Conservation (phyloP, 202 grass and related monocot species). For the Elaeis oleifera region DNA sequence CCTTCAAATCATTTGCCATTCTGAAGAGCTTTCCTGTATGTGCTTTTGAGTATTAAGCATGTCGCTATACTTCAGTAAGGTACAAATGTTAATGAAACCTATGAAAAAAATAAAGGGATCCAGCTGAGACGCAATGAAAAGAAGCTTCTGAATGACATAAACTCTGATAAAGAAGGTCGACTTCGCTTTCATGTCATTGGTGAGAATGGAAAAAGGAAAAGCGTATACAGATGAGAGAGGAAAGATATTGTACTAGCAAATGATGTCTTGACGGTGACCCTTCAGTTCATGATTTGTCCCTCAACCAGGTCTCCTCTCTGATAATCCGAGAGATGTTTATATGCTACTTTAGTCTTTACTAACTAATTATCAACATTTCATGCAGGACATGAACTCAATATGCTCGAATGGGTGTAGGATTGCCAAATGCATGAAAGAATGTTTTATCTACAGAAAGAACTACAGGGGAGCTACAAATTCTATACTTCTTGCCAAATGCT, state of each 20-base stretch:
- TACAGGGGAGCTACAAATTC: slow-evolving; percentile 71
- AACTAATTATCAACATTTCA: not conserved
- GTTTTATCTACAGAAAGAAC: slow-evolving; percentile 74
- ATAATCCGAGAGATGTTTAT: slow-evolving; percentile 10
- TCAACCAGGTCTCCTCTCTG: slow-evolving; percentile 57
- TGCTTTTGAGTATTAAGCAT: slow-evolving; percentile 17
- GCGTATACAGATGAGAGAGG: slow-evolving; percentile 81
- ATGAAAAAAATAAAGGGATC: slow-evolving; percentile 59
- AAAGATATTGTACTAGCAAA: slow-evolving; percentile 88
- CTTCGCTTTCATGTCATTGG: slow-evolving; percentile 65
- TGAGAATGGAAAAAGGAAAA: slow-evolving; percentile 83
- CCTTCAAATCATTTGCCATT: slow-evolving; percentile 67
- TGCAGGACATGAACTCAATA: slow-evolving; percentile 74
- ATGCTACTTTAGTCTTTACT: too few species aligned
- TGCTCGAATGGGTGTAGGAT: slow-evolving; percentile 80
- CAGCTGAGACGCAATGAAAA: slow-evolving; percentile 88
- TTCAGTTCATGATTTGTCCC: slow-evolving; percentile 75
- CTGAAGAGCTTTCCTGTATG: slow-evolving; percentile 88
- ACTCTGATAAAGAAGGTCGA: slow-evolving; percentile 77
- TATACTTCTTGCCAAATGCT: slow-evolving; percentile 73
- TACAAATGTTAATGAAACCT: slow-evolving; percentile 18
- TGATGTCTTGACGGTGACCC: slow-evolving; percentile 85
- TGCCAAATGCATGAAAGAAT: slow-evolving; percentile 95
- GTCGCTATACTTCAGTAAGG: not conserved
- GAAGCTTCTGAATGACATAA: slow-evolving; percentile 81